Conservation (phyloP, 305 asterid genomes). For the Petunia hybrid region DNA sequence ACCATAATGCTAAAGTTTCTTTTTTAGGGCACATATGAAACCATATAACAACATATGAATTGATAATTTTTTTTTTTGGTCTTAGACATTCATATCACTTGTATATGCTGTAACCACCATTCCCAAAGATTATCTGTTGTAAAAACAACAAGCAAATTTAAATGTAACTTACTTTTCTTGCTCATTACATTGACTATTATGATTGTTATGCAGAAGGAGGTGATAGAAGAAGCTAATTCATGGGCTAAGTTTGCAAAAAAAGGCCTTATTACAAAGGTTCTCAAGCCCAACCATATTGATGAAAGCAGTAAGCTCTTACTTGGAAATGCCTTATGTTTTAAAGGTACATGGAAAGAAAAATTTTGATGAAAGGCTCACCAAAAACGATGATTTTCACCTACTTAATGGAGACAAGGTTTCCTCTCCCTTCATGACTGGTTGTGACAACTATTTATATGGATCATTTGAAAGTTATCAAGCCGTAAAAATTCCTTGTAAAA, state of each 20-base stretch:
- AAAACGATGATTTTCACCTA: no score
- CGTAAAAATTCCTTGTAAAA: not conserved
- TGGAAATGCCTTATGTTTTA: constrained; percentile 36
- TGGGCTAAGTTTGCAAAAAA: constrained; percentile 24
- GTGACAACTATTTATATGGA: not conserved
- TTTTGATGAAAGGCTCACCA: not conserved
- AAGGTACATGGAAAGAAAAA: constrained; percentile 13
- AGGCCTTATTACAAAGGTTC: constrained; percentile 21
- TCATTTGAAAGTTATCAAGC: constrained; percentile 4
- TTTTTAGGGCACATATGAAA: no score
- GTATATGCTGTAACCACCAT: no score
- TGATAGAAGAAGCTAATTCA: constrained; percentile 26
- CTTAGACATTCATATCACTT: no score
- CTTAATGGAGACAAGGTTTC: not conserved
- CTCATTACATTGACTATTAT: no score
- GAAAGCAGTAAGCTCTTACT: not conserved
- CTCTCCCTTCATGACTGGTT: constrained; percentile 31
- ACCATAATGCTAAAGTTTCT: no score
- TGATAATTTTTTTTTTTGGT: no score
- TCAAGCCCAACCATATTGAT: not conserved
- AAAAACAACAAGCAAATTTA: no score
- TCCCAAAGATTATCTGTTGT: no score
- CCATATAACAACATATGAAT: no score
- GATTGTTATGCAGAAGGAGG: not conserved
- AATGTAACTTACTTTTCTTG: no score